These are phyloP conservation scores for Penicillium atrosanguineum DNA, from an alignment of 495 filamentous ascomycete genomes.

Conservation along the genomic window DNA sequence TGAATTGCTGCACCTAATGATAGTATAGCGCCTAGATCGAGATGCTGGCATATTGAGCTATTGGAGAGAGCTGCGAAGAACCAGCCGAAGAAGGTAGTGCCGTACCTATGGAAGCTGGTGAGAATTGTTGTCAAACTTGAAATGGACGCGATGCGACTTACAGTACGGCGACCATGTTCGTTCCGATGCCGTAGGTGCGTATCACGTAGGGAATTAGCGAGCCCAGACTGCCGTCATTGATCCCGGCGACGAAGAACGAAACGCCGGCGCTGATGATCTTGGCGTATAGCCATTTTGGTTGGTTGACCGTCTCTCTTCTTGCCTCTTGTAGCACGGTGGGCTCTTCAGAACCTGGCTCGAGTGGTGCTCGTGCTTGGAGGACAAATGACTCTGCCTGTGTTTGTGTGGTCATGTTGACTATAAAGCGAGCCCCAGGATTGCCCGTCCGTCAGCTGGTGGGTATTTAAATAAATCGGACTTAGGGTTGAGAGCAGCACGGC, in stretches of 20 bases:
- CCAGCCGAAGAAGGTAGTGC: constrained; percentile 31
- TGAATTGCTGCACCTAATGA: constrained; percentile 24
- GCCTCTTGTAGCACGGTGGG: background rate
- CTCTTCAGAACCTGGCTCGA: background rate
- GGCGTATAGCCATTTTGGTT: constrained; percentile 20
- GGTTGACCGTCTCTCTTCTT: background rate
- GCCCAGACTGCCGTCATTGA: constrained; percentile 51
- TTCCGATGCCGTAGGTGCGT: constrained; percentile 43
- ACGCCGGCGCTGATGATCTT: constrained; percentile 28
- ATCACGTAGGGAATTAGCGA: constrained; percentile 56
- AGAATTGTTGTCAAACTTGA: background rate
- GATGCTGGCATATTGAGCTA: constrained; percentile 23
- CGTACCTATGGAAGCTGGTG: constrained; percentile 17
- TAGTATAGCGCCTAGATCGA: constrained; percentile 28
- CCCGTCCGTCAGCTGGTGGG: too few species aligned
- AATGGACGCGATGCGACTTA: constrained; percentile 8
- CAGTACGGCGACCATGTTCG: constrained; percentile 31
- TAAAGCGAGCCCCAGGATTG: too few species aligned
- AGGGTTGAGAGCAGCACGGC: too few species aligned
- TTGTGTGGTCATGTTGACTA: constrained; percentile 13
- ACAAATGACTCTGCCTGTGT: constrained; percentile 15
- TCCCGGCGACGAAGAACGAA: constrained; percentile 31
- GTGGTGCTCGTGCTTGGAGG: constrained; percentile 2
- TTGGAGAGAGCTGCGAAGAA: constrained; percentile 31
- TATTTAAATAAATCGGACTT: too few species aligned